Conservation (phyloP, 768 basidiomycete species). For the Termitomyces sp. region DNA sequence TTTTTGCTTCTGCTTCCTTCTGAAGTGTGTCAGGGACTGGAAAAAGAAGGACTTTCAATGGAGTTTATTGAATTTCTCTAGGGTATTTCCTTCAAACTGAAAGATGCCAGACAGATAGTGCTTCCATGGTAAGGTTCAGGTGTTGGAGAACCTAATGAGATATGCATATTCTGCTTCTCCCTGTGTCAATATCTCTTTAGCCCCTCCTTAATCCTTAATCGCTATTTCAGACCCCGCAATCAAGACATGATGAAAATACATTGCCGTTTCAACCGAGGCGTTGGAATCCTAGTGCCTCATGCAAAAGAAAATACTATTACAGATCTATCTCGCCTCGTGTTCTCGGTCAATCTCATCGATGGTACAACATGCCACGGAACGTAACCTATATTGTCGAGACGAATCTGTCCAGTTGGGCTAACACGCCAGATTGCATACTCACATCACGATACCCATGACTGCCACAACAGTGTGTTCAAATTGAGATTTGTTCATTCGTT, state of each 20-base stretch:
- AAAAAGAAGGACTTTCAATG: neutral
- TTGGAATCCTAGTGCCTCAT: neutral
- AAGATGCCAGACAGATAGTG: neutral
- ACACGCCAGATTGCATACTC: neutral
- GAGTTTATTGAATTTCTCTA: neutral
- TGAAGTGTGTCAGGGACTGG: neutral
- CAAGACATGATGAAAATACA: neutral
- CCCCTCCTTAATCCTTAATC: neutral
- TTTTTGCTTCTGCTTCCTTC: neutral
- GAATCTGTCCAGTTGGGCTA: neutral
- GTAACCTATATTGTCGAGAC: neutral
- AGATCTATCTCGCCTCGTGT: neutral
- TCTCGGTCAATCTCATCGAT: neutral
- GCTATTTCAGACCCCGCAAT: neutral
- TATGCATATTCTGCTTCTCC: no score
- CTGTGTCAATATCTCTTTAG: neutral
- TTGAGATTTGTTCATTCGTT: no score
- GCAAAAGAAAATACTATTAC: no score
- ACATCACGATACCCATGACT: neutral
- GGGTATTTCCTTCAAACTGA: neutral
- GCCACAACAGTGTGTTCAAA: neutral
- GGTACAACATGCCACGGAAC: neutral
- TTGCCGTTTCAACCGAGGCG: neutral
- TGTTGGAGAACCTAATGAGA: no score
- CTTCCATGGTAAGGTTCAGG: neutral